Base-by-base conservation (phyloP, 2,329 filamentous ascomycete genomes). In the Berkeleyomyces rouxiae region DNA sequence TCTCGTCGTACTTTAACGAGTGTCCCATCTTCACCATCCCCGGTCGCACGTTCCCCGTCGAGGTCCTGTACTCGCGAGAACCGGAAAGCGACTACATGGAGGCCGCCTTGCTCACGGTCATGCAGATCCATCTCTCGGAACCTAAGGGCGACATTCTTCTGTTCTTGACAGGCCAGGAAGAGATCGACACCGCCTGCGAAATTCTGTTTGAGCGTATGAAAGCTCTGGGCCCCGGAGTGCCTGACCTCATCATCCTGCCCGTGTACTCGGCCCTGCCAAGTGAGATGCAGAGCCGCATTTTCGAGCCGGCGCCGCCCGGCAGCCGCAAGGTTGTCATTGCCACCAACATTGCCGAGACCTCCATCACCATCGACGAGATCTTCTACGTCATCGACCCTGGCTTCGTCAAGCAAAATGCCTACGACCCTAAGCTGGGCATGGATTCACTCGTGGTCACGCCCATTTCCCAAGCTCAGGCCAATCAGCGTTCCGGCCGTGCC, bases 1-100 rank as follows among this genome's bases (percentile, higher is more conserved):
- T 99, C 72, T 96, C 90, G 0, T 83, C 87, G 59, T 99, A 97
- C 72, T 99, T 99, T 72, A 90, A 96, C 74, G 84, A 90, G 66
- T 96, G 90, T 61, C 93, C 95, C 0, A 97, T 99, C 69, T 95
- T 99, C 70, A 93, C 90, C 0, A 97, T 99, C 62, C 93, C 93
- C 3, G 93, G 93, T 58, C 83, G 93, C 66, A 97, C 93, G 0
- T 99, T 86, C 75, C 93, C 95, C 0, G 93, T 99, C 39, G 93
- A 97, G 73, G 85, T 97, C 62, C 86, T 99, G 73, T 99, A 97
- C 73, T 95, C 89, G 2, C 82, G 88, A 63, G 93, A 99, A 70
- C 93, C 95, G 0, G 93, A 97, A 71, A 90, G 88, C 0, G 95
- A 99, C 71, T 99, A 99, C 68, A 78, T 99, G 11, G 93, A 97